Conservation (phyloP, 208 protist genomes). For the Trypanosoma grayi region DNA sequence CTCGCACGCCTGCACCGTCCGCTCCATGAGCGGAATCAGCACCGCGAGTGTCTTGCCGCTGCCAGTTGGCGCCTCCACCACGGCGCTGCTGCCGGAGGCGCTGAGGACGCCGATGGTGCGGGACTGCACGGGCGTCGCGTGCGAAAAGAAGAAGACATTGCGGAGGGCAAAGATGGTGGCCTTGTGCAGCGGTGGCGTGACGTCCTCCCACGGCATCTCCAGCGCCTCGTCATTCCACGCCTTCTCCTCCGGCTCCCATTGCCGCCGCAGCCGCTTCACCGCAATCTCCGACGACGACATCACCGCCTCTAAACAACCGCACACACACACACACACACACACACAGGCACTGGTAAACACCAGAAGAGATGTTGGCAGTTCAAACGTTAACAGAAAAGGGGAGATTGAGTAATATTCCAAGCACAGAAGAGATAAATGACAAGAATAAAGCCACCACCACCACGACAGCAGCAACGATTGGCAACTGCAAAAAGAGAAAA, state of each 20-base stretch:
- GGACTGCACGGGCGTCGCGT: conserved; percentile 89
- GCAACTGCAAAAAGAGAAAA: background rate
- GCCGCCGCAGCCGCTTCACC: conserved; percentile 71
- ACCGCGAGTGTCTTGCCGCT: conserved; percentile 98
- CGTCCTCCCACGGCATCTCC: conserved; percentile 79
- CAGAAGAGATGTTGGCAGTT: background rate
- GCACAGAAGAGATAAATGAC: background rate
- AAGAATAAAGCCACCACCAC: background rate
- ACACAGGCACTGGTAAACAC: background rate
- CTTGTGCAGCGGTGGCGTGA: conserved; percentile 64
- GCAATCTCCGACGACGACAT: conserved; percentile 38
- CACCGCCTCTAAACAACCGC: background rate
- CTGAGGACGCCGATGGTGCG: conserved; percentile 54
- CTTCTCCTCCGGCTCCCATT: conserved; percentile 83
- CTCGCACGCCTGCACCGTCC: conserved; percentile 58
- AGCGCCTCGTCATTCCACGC: conserved; percentile 76
- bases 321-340: conserved; percentile 1
- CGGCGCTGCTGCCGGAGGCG: conserved; percentile 36
- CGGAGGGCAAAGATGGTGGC: conserved; percentile 74
- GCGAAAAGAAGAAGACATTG: conserved; percentile 91
- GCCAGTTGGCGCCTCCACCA: conserved; percentile 96
- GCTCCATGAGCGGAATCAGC: conserved; percentile 88
- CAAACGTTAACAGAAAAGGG: background rate
- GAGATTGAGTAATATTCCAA: no score
- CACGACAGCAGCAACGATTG: background rate